Conservation (phyloP, 2,329 filamentous ascomycete genomes). For the Ophiostoma perfectum region DNA sequence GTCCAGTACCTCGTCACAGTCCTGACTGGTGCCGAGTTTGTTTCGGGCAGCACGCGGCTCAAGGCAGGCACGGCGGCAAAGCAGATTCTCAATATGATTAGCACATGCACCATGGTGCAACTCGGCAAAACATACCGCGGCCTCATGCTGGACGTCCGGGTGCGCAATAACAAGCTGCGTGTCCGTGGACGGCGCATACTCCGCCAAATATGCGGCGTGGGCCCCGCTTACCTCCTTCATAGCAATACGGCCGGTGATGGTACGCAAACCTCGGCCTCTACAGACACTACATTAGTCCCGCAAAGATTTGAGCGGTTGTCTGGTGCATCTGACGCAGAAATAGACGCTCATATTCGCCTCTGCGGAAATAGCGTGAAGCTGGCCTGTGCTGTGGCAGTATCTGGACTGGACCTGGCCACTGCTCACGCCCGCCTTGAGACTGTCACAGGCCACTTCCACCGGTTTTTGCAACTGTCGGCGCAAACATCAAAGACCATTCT, state of each 20-base stretch:
- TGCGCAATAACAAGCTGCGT: conserved; percentile 22
- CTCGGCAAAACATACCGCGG: conserved; percentile 37
- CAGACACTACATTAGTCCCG: neutral
- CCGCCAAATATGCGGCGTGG: conserved; percentile 17
- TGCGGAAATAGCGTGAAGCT: conserved; percentile 20
- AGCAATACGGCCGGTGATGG: neutral
- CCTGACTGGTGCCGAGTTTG: conserved; percentile 39
- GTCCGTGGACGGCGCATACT: conserved; percentile 20
- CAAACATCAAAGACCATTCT: neutral
- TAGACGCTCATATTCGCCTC: conserved; percentile 19
- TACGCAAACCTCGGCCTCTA: neutral
- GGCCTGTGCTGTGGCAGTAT: conserved; percentile 22
- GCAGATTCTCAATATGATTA: conserved; percentile 41
- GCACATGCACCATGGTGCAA: conserved; percentile 40
- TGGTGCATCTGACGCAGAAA: neutral
- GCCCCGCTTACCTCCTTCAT: conserved; percentile 14
- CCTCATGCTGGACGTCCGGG: conserved; percentile 22
- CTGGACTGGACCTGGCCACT: conserved; percentile 16
- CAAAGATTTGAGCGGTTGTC: neutral
- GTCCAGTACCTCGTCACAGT: conserved; percentile 33
- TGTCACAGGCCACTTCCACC: conserved; percentile 15
- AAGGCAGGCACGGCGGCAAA: conserved; percentile 44
- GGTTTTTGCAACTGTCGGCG: conserved; percentile 12
- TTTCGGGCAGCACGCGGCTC: conserved; percentile 42
- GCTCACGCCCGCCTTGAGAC: conserved; percentile 15